Evolutionary conservation across 129 eudicot genomes (phyloP).

Genomic region (Helichrysum umbraculigerum): DNA sequence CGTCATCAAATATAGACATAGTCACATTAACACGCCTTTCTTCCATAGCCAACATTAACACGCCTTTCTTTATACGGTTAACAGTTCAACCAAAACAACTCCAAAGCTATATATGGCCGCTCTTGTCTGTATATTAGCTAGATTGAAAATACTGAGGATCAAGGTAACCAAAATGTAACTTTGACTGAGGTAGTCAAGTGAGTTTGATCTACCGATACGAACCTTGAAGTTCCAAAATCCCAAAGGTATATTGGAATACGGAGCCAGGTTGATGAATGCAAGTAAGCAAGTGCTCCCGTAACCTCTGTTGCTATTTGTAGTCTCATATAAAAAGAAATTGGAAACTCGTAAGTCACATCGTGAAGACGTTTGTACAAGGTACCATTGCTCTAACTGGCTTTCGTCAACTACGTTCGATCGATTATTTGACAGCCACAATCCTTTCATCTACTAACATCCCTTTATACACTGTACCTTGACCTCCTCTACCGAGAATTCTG

Average conservation of each 20-base stretch:
- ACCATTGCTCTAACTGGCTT: conserved; percentile 27
- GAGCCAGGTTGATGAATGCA: conserved; percentile 27
- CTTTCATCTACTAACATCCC: conserved; percentile 36
- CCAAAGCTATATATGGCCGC: conserved; percentile 38
- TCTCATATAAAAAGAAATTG: conserved; percentile 26
- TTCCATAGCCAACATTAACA: not conserved
- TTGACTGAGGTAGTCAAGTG: conserved; percentile 32
- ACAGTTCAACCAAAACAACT: conserved; percentile 27
- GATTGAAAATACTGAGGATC: conserved; percentile 39
- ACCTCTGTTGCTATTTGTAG: conserved; percentile 31
- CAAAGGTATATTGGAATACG: conserved; percentile 33
- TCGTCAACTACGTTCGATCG: conserved; percentile 28
- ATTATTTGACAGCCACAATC: conserved; percentile 31
- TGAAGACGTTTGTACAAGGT: conserved; percentile 35
- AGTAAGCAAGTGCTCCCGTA: conserved; percentile 31
- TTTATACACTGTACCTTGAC: conserved; percentile 40
- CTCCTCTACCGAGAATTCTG: conserved; percentile 35
- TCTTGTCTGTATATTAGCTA: conserved; percentile 33
- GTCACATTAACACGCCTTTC: not conserved
- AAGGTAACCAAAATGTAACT: conserved; percentile 41
- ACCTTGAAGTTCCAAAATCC: conserved; percentile 43
- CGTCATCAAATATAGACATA: not conserved
- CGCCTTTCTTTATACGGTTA: not conserved
- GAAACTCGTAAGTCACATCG: not conserved
- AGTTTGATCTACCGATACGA: conserved; percentile 26